A percentile compares a stretch with the other conserved stretches of the same genome.
phyloP scores from a whole-genome alignment of 2,329 filamentous ascomycete species.

The Alternaria incomplexa region DNA sequence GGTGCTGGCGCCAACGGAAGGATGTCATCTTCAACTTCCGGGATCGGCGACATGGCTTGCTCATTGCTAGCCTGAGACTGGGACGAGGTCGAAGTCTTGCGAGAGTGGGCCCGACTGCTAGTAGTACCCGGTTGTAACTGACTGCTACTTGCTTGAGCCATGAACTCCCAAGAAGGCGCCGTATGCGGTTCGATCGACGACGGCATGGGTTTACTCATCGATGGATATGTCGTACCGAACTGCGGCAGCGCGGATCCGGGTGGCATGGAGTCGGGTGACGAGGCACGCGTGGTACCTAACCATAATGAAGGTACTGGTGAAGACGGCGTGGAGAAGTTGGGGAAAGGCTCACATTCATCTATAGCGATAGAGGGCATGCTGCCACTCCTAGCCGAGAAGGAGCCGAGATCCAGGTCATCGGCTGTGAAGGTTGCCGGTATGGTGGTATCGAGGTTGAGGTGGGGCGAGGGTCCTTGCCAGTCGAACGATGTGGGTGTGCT shows the following conservation, averaged over 20 bases:
- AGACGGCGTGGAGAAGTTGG: constrained; percentile 35
- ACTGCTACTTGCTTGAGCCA: constrained; percentile 30
- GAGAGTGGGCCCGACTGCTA: constrained; percentile 32
- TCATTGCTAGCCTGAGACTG: constrained; percentile 38
- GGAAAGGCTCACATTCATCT: constrained; percentile 45
- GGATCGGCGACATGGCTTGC: constrained; percentile 34
- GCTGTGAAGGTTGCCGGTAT: constrained; percentile 33
- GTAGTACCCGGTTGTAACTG: constrained; percentile 30
- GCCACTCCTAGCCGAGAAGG: constrained; percentile 31
- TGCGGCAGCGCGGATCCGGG: constrained; percentile 35
- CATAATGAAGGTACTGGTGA: constrained; percentile 48
- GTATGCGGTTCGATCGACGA: constrained; percentile 38
- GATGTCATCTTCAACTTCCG: constrained; percentile 39
- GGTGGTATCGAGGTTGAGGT: constrained; percentile 35
- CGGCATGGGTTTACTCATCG: constrained; percentile 26
- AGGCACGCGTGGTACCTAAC: constrained; percentile 46
- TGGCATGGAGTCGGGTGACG: constrained; percentile 40
- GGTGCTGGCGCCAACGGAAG: constrained; percentile 34
- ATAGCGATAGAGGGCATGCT: constrained; percentile 46
- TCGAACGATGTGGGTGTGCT: constrained; percentile 35
- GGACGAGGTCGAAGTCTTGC: constrained; percentile 43
- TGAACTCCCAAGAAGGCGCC: constrained; percentile 45
- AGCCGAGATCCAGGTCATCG: constrained; percentile 30
- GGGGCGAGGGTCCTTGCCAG: constrained; percentile 37
- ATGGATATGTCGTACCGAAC: constrained; percentile 23